Base-by-base conservation (phyloP, 495 filamentous ascomycete genomes). In the Durotheca rogersii region DNA sequence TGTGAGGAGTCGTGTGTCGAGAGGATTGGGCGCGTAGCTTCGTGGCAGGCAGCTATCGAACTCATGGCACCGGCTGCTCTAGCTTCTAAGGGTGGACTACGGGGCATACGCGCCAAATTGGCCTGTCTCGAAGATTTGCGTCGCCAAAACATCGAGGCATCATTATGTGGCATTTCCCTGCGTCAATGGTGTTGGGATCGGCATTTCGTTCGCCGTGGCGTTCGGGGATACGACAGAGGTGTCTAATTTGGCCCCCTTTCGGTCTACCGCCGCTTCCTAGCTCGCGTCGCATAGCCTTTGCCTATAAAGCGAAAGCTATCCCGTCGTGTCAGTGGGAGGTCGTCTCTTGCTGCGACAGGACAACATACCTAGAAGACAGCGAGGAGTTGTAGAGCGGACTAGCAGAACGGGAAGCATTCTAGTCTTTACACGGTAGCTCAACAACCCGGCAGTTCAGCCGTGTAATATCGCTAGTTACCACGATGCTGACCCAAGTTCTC, bases 401-500 rank as follows among this genome's bases (percentile, higher is more conserved):
- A 43, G 14, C 20, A 39, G 0, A 1, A 12, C 46, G 30, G 30
- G 27, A 50, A 48, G 21, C 4, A 7, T 15, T 17, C 31, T 7
- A 16, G 10, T 50, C 16, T 11, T 19, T 7, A 29, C 4, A 41
- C 14, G 12, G 16, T 10, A 23, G 29, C 15, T 29, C 10, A 19
- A 34, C 14, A 17, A 56, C 29, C 36, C 29, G 15, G 38, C 39
- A 2, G 9, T 33, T 40, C 30, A 40, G 34, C 23, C 4, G 11
- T 17, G 48, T 3, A 21, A 11, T 31, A 18, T 32, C 12, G 11
- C 17, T 21, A 41, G n/a, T 12, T 11, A 41, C 25, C 12, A 58
- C 45, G 14, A 59, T 59, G 56, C 50, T 47, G 44, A 59, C 36
- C 41, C 40, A 46, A 6, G 14, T 59, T 20, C 35, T 59, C 27